A percentile compares a stretch with the other conserved stretches of the same genome.
phyloP scores from a whole-genome alignment of 108 stramenopile genomes.

The Conticribra weissflogii region DNA sequence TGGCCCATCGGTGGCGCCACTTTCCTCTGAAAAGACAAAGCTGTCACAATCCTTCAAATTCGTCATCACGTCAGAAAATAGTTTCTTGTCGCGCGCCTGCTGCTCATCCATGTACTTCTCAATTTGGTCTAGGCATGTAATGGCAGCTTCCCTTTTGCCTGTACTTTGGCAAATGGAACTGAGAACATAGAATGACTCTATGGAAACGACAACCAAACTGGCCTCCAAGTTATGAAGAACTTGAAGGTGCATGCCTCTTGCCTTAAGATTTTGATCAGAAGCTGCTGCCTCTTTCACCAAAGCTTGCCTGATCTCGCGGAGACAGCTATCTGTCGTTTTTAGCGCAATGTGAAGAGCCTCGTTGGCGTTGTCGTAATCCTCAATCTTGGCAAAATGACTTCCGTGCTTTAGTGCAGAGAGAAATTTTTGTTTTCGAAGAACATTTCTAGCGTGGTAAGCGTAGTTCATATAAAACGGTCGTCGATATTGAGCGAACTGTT shows the following conservation, averaged over 20 bases:
- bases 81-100: conserved; percentile 26
- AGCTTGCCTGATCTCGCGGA: conserved; percentile 25
- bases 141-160: conserved; percentile 31
- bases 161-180: conserved; percentile 16
- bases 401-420: conserved; percentile 30
- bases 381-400: conserved; percentile 33
- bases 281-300: conserved; percentile 3
- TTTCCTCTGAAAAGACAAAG: conserved; percentile 32
- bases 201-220: conserved; percentile 40
- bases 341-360: conserved; percentile 41
- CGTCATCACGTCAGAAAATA: conserved; percentile 27
- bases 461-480: no score
- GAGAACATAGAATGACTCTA: conserved; percentile 45
- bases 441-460: no score
- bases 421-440: neutral
- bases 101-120: conserved; percentile 47
- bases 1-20: conserved; percentile 14
- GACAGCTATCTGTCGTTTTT: conserved; percentile 34
- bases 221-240: conserved; percentile 43
- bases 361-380: conserved; percentile 19
- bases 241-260: conserved; percentile 21
- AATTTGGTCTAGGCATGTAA: conserved; percentile 35
- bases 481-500: neutral
- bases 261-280: conserved; percentile 12
- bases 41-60: conserved; percentile 9